These are phyloP conservation scores for Fusarium praegraminearum DNA, from an alignment of 2,329 filamentous ascomycete genomes.

Conservation along the genomic window DNA sequence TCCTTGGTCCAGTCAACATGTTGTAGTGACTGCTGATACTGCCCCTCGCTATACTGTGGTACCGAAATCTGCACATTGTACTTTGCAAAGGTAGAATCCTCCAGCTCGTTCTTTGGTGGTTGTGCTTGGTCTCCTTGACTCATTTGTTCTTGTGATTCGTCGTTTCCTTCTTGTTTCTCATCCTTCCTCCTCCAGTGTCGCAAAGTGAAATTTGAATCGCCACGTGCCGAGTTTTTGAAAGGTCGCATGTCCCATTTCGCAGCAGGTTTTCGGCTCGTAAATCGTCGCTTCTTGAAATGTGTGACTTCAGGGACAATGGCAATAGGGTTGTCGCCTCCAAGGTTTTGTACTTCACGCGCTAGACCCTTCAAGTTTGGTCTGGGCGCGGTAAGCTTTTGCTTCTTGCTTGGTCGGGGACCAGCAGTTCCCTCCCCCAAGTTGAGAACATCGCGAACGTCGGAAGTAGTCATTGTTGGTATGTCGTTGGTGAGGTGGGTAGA, in stretches of 20 bases:
- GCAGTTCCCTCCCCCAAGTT: conserved; percentile 74
- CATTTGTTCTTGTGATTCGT: conserved; percentile 49
- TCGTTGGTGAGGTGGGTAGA: conserved; percentile 10
- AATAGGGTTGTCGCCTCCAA: conserved; percentile 75
- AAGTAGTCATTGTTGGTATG: conserved; percentile 71
- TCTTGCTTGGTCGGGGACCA: conserved; percentile 73
- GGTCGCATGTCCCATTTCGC: conserved; percentile 74
- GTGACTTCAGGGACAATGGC: conserved; percentile 72
- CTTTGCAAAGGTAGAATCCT: conserved; percentile 80
- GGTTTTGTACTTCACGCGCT: conserved; percentile 73
- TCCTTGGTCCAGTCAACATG: conserved; percentile 87
- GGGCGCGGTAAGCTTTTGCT: conserved; percentile 75
- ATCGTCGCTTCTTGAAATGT: conserved; percentile 69
- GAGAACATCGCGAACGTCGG: conserved; percentile 89
- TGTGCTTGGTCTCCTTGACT: conserved; percentile 35
- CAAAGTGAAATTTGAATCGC: conserved; percentile 74
- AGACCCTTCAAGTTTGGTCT: conserved; percentile 72
- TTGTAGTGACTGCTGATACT: conserved; percentile 82
- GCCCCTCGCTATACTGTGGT: conserved; percentile 86
- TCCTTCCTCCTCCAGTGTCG: conserved; percentile 83
- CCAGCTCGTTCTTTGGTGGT: conserved; percentile 50
- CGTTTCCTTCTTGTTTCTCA: conserved; percentile 55
- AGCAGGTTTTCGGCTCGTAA: conserved; percentile 67
- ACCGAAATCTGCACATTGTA: conserved; percentile 86
- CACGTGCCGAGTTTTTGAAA: conserved; percentile 83